Percentiles rank a stretch among this genome's conserved stretches.
Conservation (phyloP, 371 early-diverging fungal genomes). For the Apophysomyces elegans region DNA sequence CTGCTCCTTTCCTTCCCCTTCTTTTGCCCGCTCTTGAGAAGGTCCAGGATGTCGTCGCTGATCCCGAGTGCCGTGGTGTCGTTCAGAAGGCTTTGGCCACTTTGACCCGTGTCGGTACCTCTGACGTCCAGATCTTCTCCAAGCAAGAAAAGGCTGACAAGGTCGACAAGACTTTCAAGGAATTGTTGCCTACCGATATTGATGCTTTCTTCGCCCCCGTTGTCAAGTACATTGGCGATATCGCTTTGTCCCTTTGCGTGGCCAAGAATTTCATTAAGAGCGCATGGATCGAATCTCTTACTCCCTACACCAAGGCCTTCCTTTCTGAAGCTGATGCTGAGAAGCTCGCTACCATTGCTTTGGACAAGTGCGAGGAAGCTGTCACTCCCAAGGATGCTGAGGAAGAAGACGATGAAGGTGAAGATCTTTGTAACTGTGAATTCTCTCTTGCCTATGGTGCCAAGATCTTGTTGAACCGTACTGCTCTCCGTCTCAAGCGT, state of each 20-base stretch:
- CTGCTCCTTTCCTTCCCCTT: constrained; percentile 80
- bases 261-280: constrained; percentile 41
- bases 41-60: constrained; percentile 75
- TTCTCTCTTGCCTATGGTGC: constrained; percentile 85
- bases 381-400: constrained; percentile 48
- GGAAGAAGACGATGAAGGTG: constrained; percentile 73
- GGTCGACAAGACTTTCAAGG: constrained; percentile 41
- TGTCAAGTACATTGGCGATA: constrained; percentile 37
- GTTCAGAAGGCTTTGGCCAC: constrained; percentile 53
- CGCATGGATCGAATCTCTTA: constrained; percentile 45
- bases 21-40: constrained; percentile 78
- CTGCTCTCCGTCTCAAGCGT: constrained; percentile 72
- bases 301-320: constrained; percentile 30
- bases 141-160: constrained; percentile 51
- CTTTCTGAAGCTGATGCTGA: constrained; percentile 32
- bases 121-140: constrained; percentile 36
- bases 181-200: constrained; percentile 43
- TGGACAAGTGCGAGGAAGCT: constrained; percentile 47
- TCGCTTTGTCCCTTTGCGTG: constrained; percentile 41
- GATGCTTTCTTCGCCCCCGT: constrained; percentile 46
- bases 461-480: constrained; percentile 81
- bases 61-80: constrained; percentile 79
- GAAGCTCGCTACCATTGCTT: constrained; percentile 33
- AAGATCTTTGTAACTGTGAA: constrained; percentile 80
- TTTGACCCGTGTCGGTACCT: constrained; percentile 34